Conservation (phyloP, 2,329 filamentous ascomycete genomes). For the Curvularia eragrostidis region DNA sequence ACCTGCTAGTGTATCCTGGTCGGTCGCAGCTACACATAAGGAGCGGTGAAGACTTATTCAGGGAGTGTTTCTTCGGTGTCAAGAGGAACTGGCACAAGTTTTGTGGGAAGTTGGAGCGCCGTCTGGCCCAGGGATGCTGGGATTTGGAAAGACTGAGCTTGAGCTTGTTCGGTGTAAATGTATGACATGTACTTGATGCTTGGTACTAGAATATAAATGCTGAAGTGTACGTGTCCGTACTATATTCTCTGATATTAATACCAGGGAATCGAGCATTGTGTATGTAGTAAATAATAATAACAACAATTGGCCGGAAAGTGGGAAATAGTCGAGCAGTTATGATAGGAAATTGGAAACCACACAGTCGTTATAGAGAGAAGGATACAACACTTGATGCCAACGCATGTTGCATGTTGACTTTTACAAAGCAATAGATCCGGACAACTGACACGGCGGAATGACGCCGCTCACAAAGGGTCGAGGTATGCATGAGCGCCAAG, state of each 20-base stretch:
- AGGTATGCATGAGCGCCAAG: conserved; percentile 21
- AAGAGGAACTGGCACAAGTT: conserved; percentile 39
- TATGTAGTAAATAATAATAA: conserved; percentile 30
- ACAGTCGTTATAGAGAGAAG: too few relatives aligned
- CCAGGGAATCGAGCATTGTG: conserved; percentile 32
- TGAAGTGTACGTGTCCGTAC: conserved; percentile 27
- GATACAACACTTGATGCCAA: background rate
- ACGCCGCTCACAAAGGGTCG: background rate
- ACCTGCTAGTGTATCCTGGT: conserved; percentile 55
- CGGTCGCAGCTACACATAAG: conserved; percentile 32
- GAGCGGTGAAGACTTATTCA: conserved; percentile 34
- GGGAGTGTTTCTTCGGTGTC: conserved; percentile 33
- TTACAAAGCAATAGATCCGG: background rate
- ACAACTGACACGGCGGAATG: background rate
- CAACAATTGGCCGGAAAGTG: background rate
- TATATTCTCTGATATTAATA: conserved; percentile 31
- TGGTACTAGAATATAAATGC: background rate
- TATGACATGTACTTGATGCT: conserved; percentile 19
- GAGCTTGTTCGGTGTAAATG: conserved; percentile 41
- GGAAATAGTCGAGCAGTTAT: too few relatives aligned
- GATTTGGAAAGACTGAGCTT: conserved; percentile 24
- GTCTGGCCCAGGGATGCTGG: conserved; percentile 31
- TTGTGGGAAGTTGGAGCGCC: conserved; percentile 35
- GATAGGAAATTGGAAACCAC: background rate
- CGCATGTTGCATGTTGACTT: background rate